Evolutionary conservation across 2,329 filamentous ascomycete genomes (phyloP), one percentile per base, ranked within the genome.

Genomic region (Grosmannia serpens): DNA sequence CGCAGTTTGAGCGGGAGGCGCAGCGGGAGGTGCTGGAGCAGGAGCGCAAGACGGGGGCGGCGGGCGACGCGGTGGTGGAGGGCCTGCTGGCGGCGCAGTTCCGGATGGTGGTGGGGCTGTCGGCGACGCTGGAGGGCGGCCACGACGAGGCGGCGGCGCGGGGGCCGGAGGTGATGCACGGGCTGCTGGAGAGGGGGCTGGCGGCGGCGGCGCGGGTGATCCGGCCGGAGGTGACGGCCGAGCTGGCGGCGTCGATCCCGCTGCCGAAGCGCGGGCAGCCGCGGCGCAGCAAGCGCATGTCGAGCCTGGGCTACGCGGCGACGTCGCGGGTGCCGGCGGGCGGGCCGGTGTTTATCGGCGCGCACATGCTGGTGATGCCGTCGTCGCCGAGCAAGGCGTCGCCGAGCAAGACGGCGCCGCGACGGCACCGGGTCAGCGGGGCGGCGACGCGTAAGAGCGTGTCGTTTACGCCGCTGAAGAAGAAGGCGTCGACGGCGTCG

Each of bases 81-180:
- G 82, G 89, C 55, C 79, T 99, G 58, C 81, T 97, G 13, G 86
- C 88, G 57, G 89, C 92, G 15, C 92, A 97, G 67, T 95, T 99
- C 65, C 91, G 96, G 66, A 92, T 91, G 2, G 82, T 97, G 61
- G 78, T 89, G 5, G 89, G 91, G 0, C 81, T 99, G 57, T 84
- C 87, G 58, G 88, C 89, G 64, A 89, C 94, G 27, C 82, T 92
- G 64, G 77, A 82, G 41, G 90, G 97, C 85, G 86, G 81, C 59
- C 89, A 95, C 69, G 83, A 87, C 38, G 87, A 95, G 62, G 94
- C 92, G 1, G 81, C 96, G 2, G 77, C 86, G 20, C 85, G 88
- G 58, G 94, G 91, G 29, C 90, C 87, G 69, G 78, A 77, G 26
- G 85, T 91, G 53, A 84, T 99, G 55, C 80, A 83, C 60, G 86